phyloP scores from a whole-genome alignment of 2,329 filamentous ascomycete genomes.

The Nectriaceae sp. region DNA sequence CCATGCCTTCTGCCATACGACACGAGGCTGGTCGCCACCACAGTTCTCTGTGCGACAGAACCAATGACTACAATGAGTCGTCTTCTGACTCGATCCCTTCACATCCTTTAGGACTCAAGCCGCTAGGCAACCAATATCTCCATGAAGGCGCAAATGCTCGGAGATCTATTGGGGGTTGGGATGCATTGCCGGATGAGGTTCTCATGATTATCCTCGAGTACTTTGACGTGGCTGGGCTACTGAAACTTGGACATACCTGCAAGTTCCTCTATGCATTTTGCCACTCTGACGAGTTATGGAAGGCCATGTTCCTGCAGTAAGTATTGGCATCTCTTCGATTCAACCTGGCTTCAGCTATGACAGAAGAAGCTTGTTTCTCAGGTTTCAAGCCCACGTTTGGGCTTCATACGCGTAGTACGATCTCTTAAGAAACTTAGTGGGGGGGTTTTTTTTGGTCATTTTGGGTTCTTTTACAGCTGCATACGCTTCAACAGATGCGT shows the following conservation, averaged over 20 bases:
- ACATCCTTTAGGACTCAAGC: constrained; percentile 84
- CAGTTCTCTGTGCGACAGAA: constrained; percentile 20
- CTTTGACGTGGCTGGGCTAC: constrained; percentile 64
- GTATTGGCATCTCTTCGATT: constrained; percentile 38
- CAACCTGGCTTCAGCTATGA: not conserved
- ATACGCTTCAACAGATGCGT: no score
- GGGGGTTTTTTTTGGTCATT: no score
- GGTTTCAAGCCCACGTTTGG: no score
- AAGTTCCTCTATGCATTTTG: constrained; percentile 86
- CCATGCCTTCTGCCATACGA: constrained; percentile 24
- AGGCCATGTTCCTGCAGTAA: constrained; percentile 81
- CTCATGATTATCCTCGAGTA: constrained; percentile 74
- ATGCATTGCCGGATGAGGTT: constrained; percentile 76
- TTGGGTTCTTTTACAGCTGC: no score
- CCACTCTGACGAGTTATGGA: constrained; percentile 86
- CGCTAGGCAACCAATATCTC: constrained; percentile 80
- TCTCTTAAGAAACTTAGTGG: no score
- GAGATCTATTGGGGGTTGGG: constrained; percentile 64
- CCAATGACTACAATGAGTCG: constrained; percentile 28
- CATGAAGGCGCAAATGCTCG: constrained; percentile 68
- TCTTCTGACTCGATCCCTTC: constrained; percentile 59
- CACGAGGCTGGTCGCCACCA: constrained; percentile 12
- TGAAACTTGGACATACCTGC: constrained; percentile 74
- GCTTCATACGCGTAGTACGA: no score
- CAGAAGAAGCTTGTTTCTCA: no score